Percentiles rank a stretch among this genome's conserved stretches.
phyloP scores from a whole-genome alignment of 192 early-diverging fungal species.

The Coemansia sp. region DNA sequence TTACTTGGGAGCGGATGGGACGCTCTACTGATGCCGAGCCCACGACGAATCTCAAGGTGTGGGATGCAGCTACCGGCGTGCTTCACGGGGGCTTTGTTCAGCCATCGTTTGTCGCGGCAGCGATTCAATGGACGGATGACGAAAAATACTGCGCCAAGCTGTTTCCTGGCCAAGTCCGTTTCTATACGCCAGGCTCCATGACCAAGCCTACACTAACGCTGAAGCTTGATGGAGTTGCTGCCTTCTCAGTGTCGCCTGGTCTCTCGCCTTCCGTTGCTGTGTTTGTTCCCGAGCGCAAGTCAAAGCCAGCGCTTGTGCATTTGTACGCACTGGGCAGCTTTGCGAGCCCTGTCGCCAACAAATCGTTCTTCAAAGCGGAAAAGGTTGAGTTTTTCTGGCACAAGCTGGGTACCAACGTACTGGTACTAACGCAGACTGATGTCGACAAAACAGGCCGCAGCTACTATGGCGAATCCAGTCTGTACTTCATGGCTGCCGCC shows the following conservation, averaged over 20 bases:
- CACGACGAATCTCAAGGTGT: slow-evolving; percentile 80
- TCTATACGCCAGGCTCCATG: slow-evolving; percentile 60
- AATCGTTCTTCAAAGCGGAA: slow-evolving; percentile 96
- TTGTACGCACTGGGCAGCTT: slow-evolving; percentile 83
- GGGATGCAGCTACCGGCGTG: slow-evolving; percentile 71
- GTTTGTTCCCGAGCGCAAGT: slow-evolving; percentile 86
- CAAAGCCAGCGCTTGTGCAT: slow-evolving; percentile 80
- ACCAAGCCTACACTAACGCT: slow-evolving; percentile 55
- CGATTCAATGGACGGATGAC: slow-evolving; percentile 91
- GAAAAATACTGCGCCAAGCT: slow-evolving; percentile 85
- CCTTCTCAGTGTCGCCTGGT: slow-evolving; percentile 90
- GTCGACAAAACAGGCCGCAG: slow-evolving; percentile 92
- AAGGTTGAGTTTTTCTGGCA: slow-evolving; percentile 94
- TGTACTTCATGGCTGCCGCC: slow-evolving; percentile 88
- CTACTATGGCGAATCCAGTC: slow-evolving; percentile 96
- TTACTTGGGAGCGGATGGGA: slow-evolving; percentile 79
- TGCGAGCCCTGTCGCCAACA: slow-evolving; percentile 70
- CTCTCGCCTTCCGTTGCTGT: slow-evolving; percentile 78
- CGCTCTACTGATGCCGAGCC: slow-evolving; percentile 61
- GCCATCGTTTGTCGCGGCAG: slow-evolving; percentile 76
- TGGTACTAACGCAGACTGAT: slow-evolving; percentile 93
- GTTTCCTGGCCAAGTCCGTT: slow-evolving; percentile 85
- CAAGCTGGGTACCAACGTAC: slow-evolving; percentile 77
- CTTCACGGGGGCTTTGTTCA: slow-evolving; percentile 74
- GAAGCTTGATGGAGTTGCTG: slow-evolving; percentile 71